phyloP scores from a whole-genome alignment of 768 basidiomycete genomes.

The Leccinum disarticulatum region DNA sequence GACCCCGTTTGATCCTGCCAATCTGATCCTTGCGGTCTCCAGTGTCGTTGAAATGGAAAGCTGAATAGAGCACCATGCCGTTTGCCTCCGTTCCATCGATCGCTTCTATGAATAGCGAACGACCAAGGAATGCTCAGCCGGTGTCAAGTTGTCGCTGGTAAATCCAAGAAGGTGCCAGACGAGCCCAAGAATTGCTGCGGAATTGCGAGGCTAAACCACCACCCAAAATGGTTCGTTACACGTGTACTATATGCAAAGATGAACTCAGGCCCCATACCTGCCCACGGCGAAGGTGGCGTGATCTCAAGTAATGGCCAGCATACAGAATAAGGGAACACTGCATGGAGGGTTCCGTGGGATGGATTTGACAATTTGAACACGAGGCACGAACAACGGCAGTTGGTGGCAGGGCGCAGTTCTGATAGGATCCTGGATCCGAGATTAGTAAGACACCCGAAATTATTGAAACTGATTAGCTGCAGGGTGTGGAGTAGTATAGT shows the following conservation, averaged over 20 bases:
- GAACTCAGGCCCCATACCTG: conserved; percentile 20
- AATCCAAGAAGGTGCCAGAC: not conserved
- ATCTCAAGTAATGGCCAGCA: conserved; percentile 6
- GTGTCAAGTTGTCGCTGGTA: not conserved
- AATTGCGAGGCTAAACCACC: conserved; percentile 12
- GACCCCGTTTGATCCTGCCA: conserved; percentile 24
- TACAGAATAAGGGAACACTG: conserved; percentile 13
- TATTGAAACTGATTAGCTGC: not conserved
- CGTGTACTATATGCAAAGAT: conserved; percentile 17
- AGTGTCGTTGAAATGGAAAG: conserved; percentile 13
- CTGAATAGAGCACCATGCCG: conserved; percentile 14
- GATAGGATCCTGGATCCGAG: conserved; percentile 17
- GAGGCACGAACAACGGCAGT: conserved; percentile 24
- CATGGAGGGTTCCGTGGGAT: conserved; percentile 17
- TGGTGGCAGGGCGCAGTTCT: conserved; percentile 8
- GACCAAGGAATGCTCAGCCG: conserved; percentile 2
- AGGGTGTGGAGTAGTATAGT: not conserved
- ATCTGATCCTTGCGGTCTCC: conserved; percentile 9
- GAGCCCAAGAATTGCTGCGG: not conserved
- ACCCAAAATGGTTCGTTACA: conserved; percentile 17
- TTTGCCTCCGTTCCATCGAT: conserved; percentile 14
- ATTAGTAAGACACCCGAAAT: conserved; percentile 1
- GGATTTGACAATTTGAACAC: conserved; percentile 25
- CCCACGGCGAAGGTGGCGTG: conserved; percentile 13
- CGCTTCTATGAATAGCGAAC: conserved; percentile 5